Evolutionary conservation across 139 green algal species (phyloP), one percentile per base, ranked within the genome.

Genomic region (Ettlia oleoabundans): DNA sequence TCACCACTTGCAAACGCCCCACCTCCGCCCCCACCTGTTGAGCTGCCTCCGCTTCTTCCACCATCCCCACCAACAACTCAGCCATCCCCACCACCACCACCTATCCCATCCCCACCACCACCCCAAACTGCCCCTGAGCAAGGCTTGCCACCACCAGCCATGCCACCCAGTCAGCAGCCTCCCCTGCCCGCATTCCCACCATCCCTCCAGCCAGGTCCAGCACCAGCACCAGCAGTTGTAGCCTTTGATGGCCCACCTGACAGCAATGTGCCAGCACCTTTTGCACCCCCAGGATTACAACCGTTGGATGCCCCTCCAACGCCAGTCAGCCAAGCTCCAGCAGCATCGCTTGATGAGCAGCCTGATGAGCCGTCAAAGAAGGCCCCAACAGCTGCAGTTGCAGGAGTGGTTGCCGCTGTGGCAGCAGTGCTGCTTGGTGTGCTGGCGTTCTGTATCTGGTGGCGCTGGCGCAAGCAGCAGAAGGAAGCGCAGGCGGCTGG

Each of bases 201-300:
- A 7, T 7, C 15, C 30, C 63, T 10, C 4, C n/a, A 41, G 26
- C 30, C 63, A 38, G 9, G 30, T 15, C 63, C 22, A 35, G 47
- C 53, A 3, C 52, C 73, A 21, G 67, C 67, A 9, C 67, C 67
- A 22, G 4, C 1, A 0, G 69, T 77, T n/a, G 18, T 5, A 19
- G 35, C 73, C 2, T 80, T 80, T 18, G 37, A 80, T 33, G 73
- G 73, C 24, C 53, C 73, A 22, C 37, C 73, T 15, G 53, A 53
- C 35, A 58, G 67, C 67, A 22, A 65, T 32, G 55, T 32, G 18
- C 21, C 21, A 9, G 18, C 55, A 28, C 18, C 55, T 5, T n/a
- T 22, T 65, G 18, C 55, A 28, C 18, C 55, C 5, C 55, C 15
- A 5, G 10, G 10, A 10, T 58, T 15, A 58, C 47, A 10, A 10